Evolutionary conservation across 164 flowering plant genomes (phyloP).

Genomic region (Brasenia schreberi): DNA sequence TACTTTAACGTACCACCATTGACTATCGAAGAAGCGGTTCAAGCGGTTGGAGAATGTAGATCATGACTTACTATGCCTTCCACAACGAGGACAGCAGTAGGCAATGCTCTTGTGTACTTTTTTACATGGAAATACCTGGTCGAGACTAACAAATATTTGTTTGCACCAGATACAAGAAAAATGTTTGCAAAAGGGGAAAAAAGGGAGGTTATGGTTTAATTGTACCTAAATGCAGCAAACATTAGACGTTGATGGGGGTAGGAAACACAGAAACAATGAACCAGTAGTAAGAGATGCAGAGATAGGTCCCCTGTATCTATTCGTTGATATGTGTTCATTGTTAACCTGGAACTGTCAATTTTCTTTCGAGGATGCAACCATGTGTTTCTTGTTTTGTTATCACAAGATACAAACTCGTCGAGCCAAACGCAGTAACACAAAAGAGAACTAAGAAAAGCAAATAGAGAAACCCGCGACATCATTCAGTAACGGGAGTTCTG

Average conservation of each 20-base stretch:
- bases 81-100: slow-evolving; percentile 88
- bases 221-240: slow-evolving; percentile 58
- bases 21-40: no score
- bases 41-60: slow-evolving; percentile 37
- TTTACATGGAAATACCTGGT: neutral
- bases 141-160: slow-evolving; percentile 1
- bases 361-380: neutral
- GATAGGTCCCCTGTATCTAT: neutral
- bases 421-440: no score
- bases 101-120: neutral
- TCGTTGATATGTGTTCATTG: neutral
- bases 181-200: slow-evolving; percentile 62
- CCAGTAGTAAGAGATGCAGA: slow-evolving; percentile 18
- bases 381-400: no score
- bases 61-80: slow-evolving; percentile 85
- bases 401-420: no score
- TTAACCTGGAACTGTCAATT: neutral
- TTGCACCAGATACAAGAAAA: slow-evolving; percentile 66
- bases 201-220: slow-evolving; percentile 86
- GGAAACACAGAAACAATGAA: slow-evolving; percentile 21
- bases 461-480: no score
- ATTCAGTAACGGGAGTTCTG: no score
- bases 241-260: slow-evolving; percentile 32
- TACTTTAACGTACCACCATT: no score
- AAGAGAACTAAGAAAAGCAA: no score